Evolutionary conservation across 2,329 filamentous ascomycete species (phyloP), one percentile per base, ranked within the genome.

Genomic region (Aspergillus sp.): DNA sequence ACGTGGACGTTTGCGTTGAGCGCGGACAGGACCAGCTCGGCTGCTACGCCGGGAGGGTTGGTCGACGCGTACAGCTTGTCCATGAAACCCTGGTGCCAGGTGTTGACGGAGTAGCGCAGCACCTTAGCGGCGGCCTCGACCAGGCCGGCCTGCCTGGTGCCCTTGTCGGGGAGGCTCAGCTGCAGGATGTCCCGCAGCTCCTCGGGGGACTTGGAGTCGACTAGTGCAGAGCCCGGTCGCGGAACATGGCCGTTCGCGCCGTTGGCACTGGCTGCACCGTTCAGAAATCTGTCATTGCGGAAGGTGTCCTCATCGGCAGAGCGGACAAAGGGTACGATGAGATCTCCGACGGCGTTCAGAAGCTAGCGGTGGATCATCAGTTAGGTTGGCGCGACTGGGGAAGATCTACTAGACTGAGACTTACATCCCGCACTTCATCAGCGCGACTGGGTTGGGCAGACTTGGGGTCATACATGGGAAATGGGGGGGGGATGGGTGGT

Each of bases 61-160:
- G 85, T 93, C 43, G 80, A 81, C n/a, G 82, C 77, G 59, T 95
- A 96, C 12, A 96, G 69, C 64, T 98, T 96, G 63, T 95, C 88
- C 52, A 96, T 64, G 61, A 96, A 98, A 8, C 89, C 89, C 60
- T 94, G 88, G 52, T 93, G 83, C 84, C 88, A 96, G n/a, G 89
- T 95, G 63, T 98, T 98, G 52, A 96, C 89, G 51, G 82, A 91
- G 60, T 93, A 86, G 42, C 75, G 71, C 26, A 96, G 68, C 13
- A 95, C 69, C 39, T 78, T 73, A 44, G 77, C 66, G 28, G 93
- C 71, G 3, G 75, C 75, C 20, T 76, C 69, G 16, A 94, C 64
- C 19, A 95, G 64, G 0, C 88, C 89, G 26, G 82, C 74, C 46
- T 82, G 82, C 1, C 79, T 45, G 19, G 47, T 48, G 13, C 81